phyloP scores from a whole-genome alignment of 352 stramenopile genomes.

The Globisporangium iwayamae region DNA sequence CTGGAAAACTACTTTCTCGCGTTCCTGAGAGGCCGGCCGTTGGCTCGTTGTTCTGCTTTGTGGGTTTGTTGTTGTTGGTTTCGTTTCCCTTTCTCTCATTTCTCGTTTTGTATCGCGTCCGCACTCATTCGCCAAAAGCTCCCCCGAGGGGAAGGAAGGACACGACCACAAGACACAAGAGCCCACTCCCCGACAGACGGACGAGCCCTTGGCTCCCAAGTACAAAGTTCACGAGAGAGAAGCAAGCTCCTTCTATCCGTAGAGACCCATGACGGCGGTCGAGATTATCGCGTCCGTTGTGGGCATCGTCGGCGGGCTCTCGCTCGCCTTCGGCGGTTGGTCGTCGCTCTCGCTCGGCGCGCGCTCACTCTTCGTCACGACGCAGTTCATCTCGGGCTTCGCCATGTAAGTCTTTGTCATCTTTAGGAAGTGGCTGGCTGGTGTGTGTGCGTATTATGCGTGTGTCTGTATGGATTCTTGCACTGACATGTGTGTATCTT shows the following conservation, averaged over 20 bases:
- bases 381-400: conserved; percentile 80
- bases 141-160: not conserved
- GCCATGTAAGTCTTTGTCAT: conserved; percentile 57
- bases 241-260: not conserved
- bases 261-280: conserved; percentile 25
- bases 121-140: conserved; percentile 7
- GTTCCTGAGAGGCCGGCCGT: not conserved
- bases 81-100: conserved; percentile 29
- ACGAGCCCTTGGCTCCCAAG: not conserved
- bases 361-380: conserved; percentile 77
- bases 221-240: conserved; percentile 1
- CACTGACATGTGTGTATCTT: conserved; percentile 11
- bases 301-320: conserved; percentile 75
- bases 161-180: not conserved
- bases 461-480: not conserved
- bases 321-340: conserved; percentile 83
- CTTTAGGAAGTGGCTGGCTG: too few species aligned
- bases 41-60: not conserved
- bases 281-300: conserved; percentile 77
- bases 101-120: conserved; percentile 49
- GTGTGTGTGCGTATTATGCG: too few species aligned
- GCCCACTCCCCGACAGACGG: not conserved
- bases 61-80: conserved; percentile 3
- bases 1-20: conserved; percentile 1
- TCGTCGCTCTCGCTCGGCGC: conserved; percentile 81